Percentiles rank a stretch among this genome's conserved stretches.
Conservation (phyloP, 345 rosid genomes). For the Pugionium cornutum region DNA sequence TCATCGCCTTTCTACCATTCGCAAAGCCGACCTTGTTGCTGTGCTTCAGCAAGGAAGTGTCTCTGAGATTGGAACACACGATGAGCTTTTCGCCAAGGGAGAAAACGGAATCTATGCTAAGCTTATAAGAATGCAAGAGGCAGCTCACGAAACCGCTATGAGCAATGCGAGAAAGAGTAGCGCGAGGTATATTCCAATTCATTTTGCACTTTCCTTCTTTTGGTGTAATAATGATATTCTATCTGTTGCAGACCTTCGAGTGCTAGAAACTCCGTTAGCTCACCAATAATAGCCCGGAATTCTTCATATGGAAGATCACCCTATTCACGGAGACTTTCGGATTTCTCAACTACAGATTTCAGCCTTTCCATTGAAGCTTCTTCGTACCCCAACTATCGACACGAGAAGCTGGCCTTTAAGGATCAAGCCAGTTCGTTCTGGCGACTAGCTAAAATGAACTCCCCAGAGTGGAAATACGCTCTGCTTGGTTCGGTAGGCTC, state of each 20-base stretch:
- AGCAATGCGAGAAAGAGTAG: conserved; percentile 97
- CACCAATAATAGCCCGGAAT: conserved; percentile 90
- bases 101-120: conserved; percentile 90
- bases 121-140: conserved; percentile 93
- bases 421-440: conserved; percentile 96
- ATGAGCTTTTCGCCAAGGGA: conserved; percentile 83
- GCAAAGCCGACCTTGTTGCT: conserved; percentile 97
- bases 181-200: conserved; percentile 61
- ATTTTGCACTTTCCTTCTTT: not conserved
- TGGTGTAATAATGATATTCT: conserved; percentile 12
- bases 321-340: conserved; percentile 88
- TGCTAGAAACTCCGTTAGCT: conserved; percentile 97
- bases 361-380: conserved; percentile 80
- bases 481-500: conserved; percentile 89
- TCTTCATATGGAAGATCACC: conserved; percentile 98
- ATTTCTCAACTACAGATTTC: conserved; percentile 97
- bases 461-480: conserved; percentile 97
- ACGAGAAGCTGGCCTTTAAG: conserved; percentile 87
- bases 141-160: conserved; percentile 92
- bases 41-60: conserved; percentile 96
- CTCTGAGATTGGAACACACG: conserved; percentile 88
- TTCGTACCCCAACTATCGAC: conserved; percentile 66
- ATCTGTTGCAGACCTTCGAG: conserved; percentile 79
- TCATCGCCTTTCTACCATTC: conserved; percentile 93
- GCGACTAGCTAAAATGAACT: conserved; percentile 97